phyloP scores from a whole-genome alignment of 306 rosid genomes.

The Lotus japonicus region DNA sequence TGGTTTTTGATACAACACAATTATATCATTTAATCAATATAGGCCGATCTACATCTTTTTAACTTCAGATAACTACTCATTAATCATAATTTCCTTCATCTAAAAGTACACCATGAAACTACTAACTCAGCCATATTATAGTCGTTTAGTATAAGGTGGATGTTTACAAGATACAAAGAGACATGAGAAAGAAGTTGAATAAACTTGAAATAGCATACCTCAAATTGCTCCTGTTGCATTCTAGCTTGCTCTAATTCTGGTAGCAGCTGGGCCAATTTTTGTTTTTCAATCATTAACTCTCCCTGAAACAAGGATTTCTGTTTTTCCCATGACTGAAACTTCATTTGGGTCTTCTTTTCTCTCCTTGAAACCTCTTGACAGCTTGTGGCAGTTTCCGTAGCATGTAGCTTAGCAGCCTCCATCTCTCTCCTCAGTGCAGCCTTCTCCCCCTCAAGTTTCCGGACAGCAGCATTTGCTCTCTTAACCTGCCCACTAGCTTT shows the following conservation, averaged over 20 bases:
- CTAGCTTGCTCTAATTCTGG: conserved; percentile 62
- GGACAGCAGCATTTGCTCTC: conserved; percentile 61
- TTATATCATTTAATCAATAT: no score
- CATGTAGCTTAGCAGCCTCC: conserved; percentile 66
- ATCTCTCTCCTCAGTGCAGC: conserved; percentile 59
- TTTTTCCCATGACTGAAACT: conserved; percentile 75
- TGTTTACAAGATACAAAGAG: neutral
- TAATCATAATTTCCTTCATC: neutral
- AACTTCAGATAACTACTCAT: neutral
- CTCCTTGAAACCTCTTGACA: conserved; percentile 66
- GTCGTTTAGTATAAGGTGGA: no score
- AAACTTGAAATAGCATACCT: conserved; percentile 44
- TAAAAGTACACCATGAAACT: neutral
- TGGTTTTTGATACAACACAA: no score
- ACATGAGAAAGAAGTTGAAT: neutral
- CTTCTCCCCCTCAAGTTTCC: conserved; percentile 73
- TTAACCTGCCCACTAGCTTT: conserved; percentile 87
- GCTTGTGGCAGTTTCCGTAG: conserved; percentile 65
- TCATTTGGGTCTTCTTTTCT: conserved; percentile 61
- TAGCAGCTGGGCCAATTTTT: conserved; percentile 38
- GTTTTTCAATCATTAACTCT: conserved; percentile 52
- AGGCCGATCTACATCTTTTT: neutral
- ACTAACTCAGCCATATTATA: neutral
- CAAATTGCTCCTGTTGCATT: conserved; percentile 52
- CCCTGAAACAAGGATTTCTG: conserved; percentile 58